phyloP scores from a whole-genome alignment of 768 basidiomycete genomes.

The Tricholoma bakamatsutake region DNA sequence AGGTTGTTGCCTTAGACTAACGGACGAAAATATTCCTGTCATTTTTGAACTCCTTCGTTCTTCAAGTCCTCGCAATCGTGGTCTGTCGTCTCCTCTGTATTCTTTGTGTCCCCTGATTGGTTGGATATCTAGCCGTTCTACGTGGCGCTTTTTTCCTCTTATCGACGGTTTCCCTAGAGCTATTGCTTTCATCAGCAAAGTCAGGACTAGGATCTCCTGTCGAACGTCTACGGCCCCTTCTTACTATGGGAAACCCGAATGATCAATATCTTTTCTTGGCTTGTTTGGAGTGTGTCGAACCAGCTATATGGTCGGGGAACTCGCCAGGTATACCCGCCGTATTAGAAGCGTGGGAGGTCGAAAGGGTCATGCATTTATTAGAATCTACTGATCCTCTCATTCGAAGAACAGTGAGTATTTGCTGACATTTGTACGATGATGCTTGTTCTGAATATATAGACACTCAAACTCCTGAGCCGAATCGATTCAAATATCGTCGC shows the following conservation, averaged over 20 bases:
- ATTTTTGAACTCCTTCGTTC: slow-evolving; percentile 23
- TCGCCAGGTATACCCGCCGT: slow-evolving; percentile 40
- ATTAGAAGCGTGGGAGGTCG: slow-evolving; percentile 71
- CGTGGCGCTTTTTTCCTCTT: slow-evolving; percentile 34
- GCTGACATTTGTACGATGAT: background rate
- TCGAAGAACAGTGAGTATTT: slow-evolving; percentile 47
- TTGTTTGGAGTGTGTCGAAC: slow-evolving; percentile 55
- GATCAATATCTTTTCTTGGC: slow-evolving; percentile 61
- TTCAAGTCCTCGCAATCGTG: slow-evolving; percentile 15
- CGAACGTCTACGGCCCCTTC: slow-evolving; percentile 46
- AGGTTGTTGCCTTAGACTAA: slow-evolving; percentile 10
- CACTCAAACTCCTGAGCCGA: slow-evolving; percentile 46
- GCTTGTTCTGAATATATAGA: slow-evolving; percentile 38
- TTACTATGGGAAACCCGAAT: slow-evolving; percentile 52
- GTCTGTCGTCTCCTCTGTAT: slow-evolving; percentile 12
- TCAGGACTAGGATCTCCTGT: slow-evolving; percentile 28
- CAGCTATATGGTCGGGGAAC: slow-evolving; percentile 65
- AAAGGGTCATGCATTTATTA: slow-evolving; percentile 61
- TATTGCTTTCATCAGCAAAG: slow-evolving; percentile 20
- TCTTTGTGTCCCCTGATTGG: background rate
- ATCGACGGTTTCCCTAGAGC: slow-evolving; percentile 21
- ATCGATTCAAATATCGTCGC: slow-evolving; percentile 58
- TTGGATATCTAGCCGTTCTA: slow-evolving; percentile 23
- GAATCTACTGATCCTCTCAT: slow-evolving; percentile 54
- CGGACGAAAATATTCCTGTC: slow-evolving; percentile 17